Base-by-base conservation (phyloP, 2,329 filamentous ascomycete species). In the Tolypocladium ovalisporum region DNA sequence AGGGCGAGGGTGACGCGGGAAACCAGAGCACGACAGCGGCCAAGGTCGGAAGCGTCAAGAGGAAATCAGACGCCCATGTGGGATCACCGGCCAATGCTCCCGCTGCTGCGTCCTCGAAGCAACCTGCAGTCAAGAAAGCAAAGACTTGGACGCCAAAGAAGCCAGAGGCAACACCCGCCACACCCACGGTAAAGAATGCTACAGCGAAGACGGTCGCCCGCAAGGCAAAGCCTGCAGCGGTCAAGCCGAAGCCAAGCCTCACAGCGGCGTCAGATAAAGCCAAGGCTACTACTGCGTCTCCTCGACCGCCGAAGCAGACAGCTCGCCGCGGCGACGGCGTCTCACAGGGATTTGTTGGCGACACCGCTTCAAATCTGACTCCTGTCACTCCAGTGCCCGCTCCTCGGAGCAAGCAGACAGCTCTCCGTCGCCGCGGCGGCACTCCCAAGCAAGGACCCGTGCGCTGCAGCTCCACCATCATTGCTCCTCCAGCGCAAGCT, bases 41-140 rank as follows among this genome's bases (percentile, higher is more conserved):
- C 2, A n/a, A 22, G 19, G 52, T 34, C 3, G 32, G 56, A 1
- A 60, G 63, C 10, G 58, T 62, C 24, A 75, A 74, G 62, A 66
- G 73, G 61, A 69, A 64, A 54, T 60, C 52, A 44, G 58, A 55
- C 32, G 54, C 59, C 19, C 57, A 57, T 12, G 29, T 51, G 3
- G 27, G 47, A 15, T 27, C 42, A 17, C 49, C 44, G 3, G 27
- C 44, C n/a, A 40, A 22, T 42, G 39, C 37, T 42, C 12, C n/a
- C 39, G 39, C 22, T 34, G 24, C 32, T 10, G 27, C 24, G 4
- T 37, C 56, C 5, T 44, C 32, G 2, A 44, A 37, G 17, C 54
- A 54, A 27, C 22, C 47, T 39, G 24, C 56, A 15, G 24, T 57
- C 1, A 66, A 66, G 56, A 63, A 65, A 58, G 24, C 51, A 49